A percentile compares a stretch with the other conserved stretches of the same genome.
phyloP scores from a whole-genome alignment of 306 rosid genomes.

The Hylodesmum podocarpum region DNA sequence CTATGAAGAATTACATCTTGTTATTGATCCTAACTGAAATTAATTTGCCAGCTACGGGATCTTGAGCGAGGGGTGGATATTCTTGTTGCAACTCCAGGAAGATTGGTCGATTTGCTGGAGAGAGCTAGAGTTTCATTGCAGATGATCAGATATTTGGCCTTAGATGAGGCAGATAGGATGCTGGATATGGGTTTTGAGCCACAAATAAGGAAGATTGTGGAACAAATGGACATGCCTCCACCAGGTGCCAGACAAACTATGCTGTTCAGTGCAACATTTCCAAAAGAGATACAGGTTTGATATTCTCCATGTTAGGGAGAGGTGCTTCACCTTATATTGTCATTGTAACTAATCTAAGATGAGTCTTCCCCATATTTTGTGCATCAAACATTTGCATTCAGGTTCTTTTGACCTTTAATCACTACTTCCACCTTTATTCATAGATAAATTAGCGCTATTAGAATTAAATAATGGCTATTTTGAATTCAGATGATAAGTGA shows the following conservation, averaged over 20 bases:
- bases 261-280: slow-evolving; percentile 92
- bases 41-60: slow-evolving; percentile 67
- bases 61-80: slow-evolving; percentile 93
- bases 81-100: slow-evolving; percentile 97
- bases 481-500: slow-evolving; percentile 5
- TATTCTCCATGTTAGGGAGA: background rate
- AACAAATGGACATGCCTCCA: slow-evolving; percentile 92
- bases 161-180: slow-evolving; percentile 53
- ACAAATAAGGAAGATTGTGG: slow-evolving; percentile 46
- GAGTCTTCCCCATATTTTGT: slow-evolving; percentile 12
- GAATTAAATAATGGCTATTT: background rate
- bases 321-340: background rate
- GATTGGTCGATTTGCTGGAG: slow-evolving; percentile 90
- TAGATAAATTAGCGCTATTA: background rate
- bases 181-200: slow-evolving; percentile 55
- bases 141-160: slow-evolving; percentile 52
- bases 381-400: background rate
- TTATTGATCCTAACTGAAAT: slow-evolving; percentile 15
- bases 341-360: slow-evolving; percentile 1
- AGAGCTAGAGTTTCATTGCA: slow-evolving; percentile 81
- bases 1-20: background rate
- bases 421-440: background rate
- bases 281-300: slow-evolving; percentile 82
- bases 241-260: slow-evolving; percentile 77
- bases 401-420: background rate